phyloP scores from a whole-genome alignment of 2,329 filamentous ascomycete species.

The Ophiostoma himal-ulmi region DNA sequence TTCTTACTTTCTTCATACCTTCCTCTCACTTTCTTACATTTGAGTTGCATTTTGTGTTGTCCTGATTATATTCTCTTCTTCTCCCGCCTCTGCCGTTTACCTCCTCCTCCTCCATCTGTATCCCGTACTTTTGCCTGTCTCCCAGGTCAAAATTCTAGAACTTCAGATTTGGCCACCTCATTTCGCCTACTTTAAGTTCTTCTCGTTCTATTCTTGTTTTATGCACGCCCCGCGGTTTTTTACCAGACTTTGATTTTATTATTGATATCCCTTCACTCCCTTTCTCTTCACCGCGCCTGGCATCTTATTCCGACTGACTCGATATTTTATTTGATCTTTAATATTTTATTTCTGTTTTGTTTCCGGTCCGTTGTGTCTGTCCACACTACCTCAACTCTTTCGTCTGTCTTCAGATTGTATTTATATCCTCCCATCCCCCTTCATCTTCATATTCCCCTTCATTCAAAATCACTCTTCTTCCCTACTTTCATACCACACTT shows the following conservation, averaged over 20 bases:
- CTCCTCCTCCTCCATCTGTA: background rate
- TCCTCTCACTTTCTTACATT: slow-evolving; percentile 16
- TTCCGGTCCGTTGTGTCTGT: background rate
- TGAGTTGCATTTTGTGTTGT: background rate
- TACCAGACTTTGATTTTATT: background rate
- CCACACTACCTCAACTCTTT: background rate
- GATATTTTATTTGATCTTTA: background rate
- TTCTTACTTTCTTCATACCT: slow-evolving; percentile 13
- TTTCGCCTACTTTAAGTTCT: slow-evolving; percentile 16
- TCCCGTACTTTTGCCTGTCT: background rate
- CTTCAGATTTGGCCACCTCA: slow-evolving; percentile 17
- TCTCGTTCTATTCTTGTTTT: slow-evolving; percentile 11
- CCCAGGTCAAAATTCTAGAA: slow-evolving; percentile 16
- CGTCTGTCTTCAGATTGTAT: slow-evolving; percentile 16
- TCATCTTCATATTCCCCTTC: background rate
- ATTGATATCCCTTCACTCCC: background rate
- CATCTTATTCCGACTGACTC: background rate
- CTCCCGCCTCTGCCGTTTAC: too few species aligned
- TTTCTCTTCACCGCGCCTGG: background rate
- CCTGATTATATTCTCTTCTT: background rate
- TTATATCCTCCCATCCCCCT: slow-evolving; percentile 19
- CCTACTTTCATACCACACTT: background rate
- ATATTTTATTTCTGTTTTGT: background rate
- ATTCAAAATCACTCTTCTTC: background rate
- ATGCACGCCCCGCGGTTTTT: background rate